Evolutionary conservation across 1,284 basidiomycete genomes (phyloP).

Genomic region (Ceratobasidium sp.): DNA sequence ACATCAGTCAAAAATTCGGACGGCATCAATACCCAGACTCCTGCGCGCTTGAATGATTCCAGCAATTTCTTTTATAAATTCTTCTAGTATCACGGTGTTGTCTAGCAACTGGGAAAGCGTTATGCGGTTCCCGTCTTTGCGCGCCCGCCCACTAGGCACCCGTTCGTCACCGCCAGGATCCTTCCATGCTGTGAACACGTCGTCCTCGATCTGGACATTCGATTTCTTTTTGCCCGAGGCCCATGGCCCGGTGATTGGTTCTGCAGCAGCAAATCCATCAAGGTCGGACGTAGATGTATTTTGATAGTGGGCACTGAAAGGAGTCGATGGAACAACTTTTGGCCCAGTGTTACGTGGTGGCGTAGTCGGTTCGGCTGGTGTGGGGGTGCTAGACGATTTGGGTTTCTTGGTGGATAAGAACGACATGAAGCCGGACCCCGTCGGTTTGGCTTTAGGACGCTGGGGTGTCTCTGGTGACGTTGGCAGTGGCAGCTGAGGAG

Average conservation of each 20-base stretch:
- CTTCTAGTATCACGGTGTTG: slow-evolving; percentile 94
- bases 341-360: slow-evolving; percentile 51
- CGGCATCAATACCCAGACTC: slow-evolving; percentile 83
- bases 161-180: slow-evolving; percentile 41
- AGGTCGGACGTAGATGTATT: slow-evolving; percentile 74
- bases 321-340: slow-evolving; percentile 68
- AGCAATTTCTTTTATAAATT: slow-evolving; percentile 92
- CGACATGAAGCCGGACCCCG: slow-evolving; percentile 35
- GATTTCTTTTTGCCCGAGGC: slow-evolving; percentile 56
- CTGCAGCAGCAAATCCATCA: slow-evolving; percentile 70
- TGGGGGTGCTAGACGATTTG: slow-evolving; percentile 19
- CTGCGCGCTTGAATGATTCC: slow-evolving; percentile 86
- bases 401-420: slow-evolving; percentile 37
- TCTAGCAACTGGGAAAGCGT: slow-evolving; percentile 87
- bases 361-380: slow-evolving; percentile 54
- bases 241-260: slow-evolving; percentile 68
- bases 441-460: slow-evolving; percentile 32
- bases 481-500: slow-evolving; percentile 43
- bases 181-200: slow-evolving; percentile 62
- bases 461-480: slow-evolving; percentile 19
- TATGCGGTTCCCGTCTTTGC: slow-evolving; percentile 52
- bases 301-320: slow-evolving; percentile 86
- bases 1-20: slow-evolving; percentile 59
- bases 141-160: slow-evolving; percentile 43
- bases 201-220: slow-evolving; percentile 66